A percentile compares a stretch with the other conserved stretches of the same genome.
These are phyloP conservation scores for Cercospora sojina DNA, from an alignment of 2,329 filamentous ascomycete species.

Conservation along the genomic window DNA sequence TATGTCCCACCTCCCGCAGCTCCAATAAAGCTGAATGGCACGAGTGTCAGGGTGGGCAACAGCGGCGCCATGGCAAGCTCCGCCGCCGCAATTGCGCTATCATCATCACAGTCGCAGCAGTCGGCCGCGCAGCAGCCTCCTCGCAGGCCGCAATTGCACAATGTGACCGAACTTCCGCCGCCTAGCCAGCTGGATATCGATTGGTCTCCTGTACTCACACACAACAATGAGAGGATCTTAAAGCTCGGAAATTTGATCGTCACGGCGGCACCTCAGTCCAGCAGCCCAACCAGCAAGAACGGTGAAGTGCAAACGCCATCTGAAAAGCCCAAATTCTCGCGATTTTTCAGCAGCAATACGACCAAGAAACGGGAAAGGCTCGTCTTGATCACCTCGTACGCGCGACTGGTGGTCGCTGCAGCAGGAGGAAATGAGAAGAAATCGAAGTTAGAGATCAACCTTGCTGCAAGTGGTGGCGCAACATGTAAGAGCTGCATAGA, in stretches of 20 bases:
- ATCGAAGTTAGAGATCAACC: constrained; percentile 85
- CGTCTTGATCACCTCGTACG: constrained; percentile 92
- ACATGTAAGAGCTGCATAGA: constrained; percentile 78
- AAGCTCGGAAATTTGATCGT: constrained; percentile 92
- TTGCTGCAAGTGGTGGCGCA: constrained; percentile 72
- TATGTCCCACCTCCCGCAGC: constrained; percentile 65
- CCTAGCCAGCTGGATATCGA: constrained; percentile 96
- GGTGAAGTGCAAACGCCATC: constrained; percentile 62
- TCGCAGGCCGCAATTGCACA: constrained; percentile 64
- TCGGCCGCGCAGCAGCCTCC: constrained; percentile 7
- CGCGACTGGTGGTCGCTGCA: constrained; percentile 83
- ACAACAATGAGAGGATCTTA: constrained; percentile 87
- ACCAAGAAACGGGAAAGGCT: constrained; percentile 90
- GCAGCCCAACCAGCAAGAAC: constrained; percentile 69
- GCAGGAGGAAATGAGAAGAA: constrained; percentile 95
- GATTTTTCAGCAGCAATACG: constrained; percentile 88
- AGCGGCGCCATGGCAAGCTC: constrained; percentile 26
- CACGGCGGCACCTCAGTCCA: constrained; percentile 71
- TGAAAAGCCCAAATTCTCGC: constrained; percentile 72
- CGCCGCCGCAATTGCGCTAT: constrained; percentile 23
- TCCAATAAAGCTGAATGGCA: constrained; percentile 35
- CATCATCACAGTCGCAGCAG: constrained; percentile 10
- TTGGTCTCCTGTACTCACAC: constrained; percentile 93
- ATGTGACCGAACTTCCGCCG: constrained; percentile 95
- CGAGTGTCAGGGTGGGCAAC: constrained; percentile 29